Base-by-base conservation (phyloP, 1,139 yeast genomes). In the Suhomyces maxii region DNA sequence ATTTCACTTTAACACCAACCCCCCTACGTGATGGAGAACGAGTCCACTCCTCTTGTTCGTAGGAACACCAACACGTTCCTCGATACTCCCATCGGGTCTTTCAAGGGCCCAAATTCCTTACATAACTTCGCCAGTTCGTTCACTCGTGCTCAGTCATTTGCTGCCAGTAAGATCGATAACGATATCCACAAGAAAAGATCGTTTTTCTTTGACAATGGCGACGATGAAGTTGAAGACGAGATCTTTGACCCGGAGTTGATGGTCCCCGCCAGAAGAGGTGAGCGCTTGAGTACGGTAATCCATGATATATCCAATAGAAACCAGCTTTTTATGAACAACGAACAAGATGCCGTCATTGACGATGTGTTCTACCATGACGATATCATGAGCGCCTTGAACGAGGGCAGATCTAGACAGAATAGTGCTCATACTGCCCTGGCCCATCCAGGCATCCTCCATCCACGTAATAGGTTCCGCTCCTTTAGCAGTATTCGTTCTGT, bases 181-280 rank as follows among this genome's bases (percentile, higher is more conserved):
- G 76, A 71, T 38, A 71, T 75, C 53, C 75, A 69, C 54, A 70
- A 64, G 45, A 69, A 69, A 45, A 57, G 80, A 46, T 73, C 79
- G 0, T 75, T 74, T 51, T 73, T 75, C 48, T 59, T 58, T 11
- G 53, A 48, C 12, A 56, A 52, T 12, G 51, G 46, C 6, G 54
- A 50, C 28, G 57, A 50, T 25, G 68, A 59, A 25, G 52, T 49
- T 34, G 77, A 70, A 30, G 89, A 83, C 55, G 89, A 83, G 59
- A 65, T 82, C n/a, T 80, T 79, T 53, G 91, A 86, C 58, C 89
- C 89, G 0, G 82, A 79, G 37, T 77, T 87, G n/a, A 68, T 85
- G 74, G 81, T 83, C 1, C 91, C 91, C 1, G 74, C 87, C 7
- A 60, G 72, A 26, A 63, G 80, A 45, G 95, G 95, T 26, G 80